Evolutionary conservation across 345 rosid species (phyloP), one percentile per base, ranked within the genome.

Genomic region (Euphorbia lathyris): DNA sequence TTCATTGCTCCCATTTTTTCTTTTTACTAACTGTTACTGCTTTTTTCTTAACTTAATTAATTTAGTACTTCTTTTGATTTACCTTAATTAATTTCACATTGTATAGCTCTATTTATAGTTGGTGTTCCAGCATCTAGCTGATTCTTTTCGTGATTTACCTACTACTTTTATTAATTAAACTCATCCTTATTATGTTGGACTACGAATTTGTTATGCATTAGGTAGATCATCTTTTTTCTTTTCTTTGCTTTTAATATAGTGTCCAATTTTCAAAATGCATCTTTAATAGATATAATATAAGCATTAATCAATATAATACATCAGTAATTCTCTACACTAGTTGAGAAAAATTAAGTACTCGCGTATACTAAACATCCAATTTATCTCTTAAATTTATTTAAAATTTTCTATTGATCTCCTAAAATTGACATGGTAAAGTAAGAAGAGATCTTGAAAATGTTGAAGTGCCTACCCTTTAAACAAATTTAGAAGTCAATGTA

Each of bases 111-210:
- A 43, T 80, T 77, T 77, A 72, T 81, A 81, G 66, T 17, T n/a
- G 45, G 52, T 14, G 40, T 30, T 23, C 7, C 17, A 40, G 14
- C n/a, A 1, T 42, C 65, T 9, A n/a, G 26, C 42, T 55, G 34
- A 19, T 29, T 19, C 2, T 70, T 66, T 63, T 64, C 76, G 40
- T 81, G 82, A 78, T 19, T 51, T 58, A 81, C 71, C 82, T 58
- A 75, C 43, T 40, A 5, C 9, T 69, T 34, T 0, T 4, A 30
- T 53, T 12, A 11, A 9, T 30, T 34, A 43, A 62, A 42, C 16
- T 67, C 83, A 67, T 45, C 5, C 5, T 1, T 30, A 50, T 27
- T 16, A 75, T 68, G 79, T 63, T 50, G 67, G 26, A 58, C 40
- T 63, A 26, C 58, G 22, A 43, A 11, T 36, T 14, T 26, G 53